phyloP scores from a whole-genome alignment of 768 basidiomycete genomes.

The Aureoboletus auriporus region DNA sequence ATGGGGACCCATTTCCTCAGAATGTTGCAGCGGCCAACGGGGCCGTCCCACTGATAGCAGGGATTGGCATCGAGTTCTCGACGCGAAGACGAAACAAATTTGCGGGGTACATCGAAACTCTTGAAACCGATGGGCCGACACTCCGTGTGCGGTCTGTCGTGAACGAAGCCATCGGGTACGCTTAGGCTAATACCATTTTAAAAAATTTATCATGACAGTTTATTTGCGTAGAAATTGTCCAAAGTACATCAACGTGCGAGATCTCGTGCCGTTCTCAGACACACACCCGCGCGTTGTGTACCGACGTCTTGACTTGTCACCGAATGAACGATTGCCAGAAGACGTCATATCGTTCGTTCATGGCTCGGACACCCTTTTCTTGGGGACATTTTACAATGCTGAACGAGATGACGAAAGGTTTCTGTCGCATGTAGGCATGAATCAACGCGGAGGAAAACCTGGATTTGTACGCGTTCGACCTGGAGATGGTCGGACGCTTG shows the following conservation, averaged over 20 bases:
- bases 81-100: slow-evolving; percentile 63
- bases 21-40: slow-evolving; percentile 22
- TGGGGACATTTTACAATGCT: slow-evolving; percentile 52
- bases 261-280: slow-evolving; percentile 41
- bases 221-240: slow-evolving; percentile 53
- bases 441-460: slow-evolving; percentile 58
- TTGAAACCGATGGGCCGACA: slow-evolving; percentile 27
- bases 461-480: slow-evolving; percentile 59
- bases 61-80: slow-evolving; percentile 58
- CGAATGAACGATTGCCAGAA: slow-evolving; percentile 43
- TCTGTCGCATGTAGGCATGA: slow-evolving; percentile 63
- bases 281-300: slow-evolving; percentile 38
- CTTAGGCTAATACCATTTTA: slow-evolving; percentile 2
- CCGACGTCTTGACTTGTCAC: slow-evolving; percentile 30
- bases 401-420: slow-evolving; percentile 32
- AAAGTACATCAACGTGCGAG: slow-evolving; percentile 61
- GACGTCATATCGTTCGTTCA: slow-evolving; percentile 47
- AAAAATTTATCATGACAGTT: not conserved
- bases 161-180: slow-evolving; percentile 58
- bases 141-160: slow-evolving; percentile 39
- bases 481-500: slow-evolving; percentile 50
- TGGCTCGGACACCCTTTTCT: slow-evolving; percentile 50
- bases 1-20: slow-evolving; percentile 51
- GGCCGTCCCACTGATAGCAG: slow-evolving; percentile 40
- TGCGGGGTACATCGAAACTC: slow-evolving; percentile 44